Evolutionary conservation across 345 rosid species (phyloP), one percentile per base, ranked within the genome.

Genomic region (Lepidium sativum): DNA sequence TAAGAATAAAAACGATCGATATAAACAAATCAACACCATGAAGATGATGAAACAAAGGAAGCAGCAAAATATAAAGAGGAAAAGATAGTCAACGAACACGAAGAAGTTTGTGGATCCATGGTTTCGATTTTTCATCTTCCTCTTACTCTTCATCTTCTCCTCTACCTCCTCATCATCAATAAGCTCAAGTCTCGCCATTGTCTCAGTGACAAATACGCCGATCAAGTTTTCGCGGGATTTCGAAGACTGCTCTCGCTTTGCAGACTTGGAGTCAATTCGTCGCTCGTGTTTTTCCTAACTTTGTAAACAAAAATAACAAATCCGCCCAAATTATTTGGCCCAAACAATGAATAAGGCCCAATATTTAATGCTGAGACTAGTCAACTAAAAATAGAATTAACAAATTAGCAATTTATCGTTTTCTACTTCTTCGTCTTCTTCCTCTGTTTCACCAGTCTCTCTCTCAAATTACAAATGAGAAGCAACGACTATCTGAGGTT

Each of bases 21-120:
- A 86, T 68, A 66, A 83, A 71, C 14, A 81, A 29, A 67, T 16
- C 9, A 78, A 29, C 39, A 92, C 77, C 73, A 80, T 83, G 72
- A 72, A 69, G 67, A 92, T 21, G 59, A 84, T 69, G 81, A 78
- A 86, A 65, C 77, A 70, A 25, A 89, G 82, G 72, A 92, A 83
- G 45, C 60, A 92, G 34, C 88, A 80, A 65, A 81, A 78, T 51
- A 86, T 80, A 72, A 85, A 88, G 67, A 86, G 80, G 80, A 85
- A 89, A 23, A 85, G 47, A 76, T 85, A 85, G 60, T 92, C 95
- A 21, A 92, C 82, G 63, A 82, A 74, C 38, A 85, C 82, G 73
- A 86, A 92, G 67, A 86, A 78, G 14, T 76, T 70, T 8, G 85
- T 80, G 1, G 92, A 83, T 21, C 86, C 89, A 70, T 82, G 95